phyloP scores from a whole-genome alignment of 108 stramenopile species.

The Cyclotella sp. region DNA sequence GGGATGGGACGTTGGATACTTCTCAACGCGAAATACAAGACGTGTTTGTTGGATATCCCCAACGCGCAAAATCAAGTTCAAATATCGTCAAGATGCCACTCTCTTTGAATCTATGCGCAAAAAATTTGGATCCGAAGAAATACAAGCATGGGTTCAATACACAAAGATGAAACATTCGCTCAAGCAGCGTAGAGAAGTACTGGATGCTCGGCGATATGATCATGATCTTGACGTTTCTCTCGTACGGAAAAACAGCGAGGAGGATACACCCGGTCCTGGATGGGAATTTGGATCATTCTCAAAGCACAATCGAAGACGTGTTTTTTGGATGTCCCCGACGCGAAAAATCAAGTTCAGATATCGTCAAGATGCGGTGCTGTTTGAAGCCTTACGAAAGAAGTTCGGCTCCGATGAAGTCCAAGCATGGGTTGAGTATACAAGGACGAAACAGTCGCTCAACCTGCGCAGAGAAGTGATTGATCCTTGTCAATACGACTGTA shows the following conservation, averaged over 20 bases:
- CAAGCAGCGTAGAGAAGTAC: background rate
- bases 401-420: constrained; percentile 10
- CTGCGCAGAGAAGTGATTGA: background rate
- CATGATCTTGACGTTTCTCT: background rate
- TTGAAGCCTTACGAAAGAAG: constrained; percentile 15
- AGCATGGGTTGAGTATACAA: constrained; percentile 26
- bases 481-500: background rate
- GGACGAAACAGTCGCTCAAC: background rate
- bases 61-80: constrained; percentile 13
- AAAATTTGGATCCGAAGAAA: constrained; percentile 4
- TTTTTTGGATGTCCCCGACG: constrained; percentile 7
- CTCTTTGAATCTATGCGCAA: constrained; percentile 10
- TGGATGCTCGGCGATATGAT: background rate
- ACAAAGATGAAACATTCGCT: background rate
- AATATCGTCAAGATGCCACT: background rate
- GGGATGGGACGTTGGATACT: background rate
- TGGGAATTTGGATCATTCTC: background rate
- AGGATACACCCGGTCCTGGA: background rate
- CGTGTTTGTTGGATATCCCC: constrained; percentile 11
- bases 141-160: constrained; percentile 22
- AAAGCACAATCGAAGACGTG: background rate
- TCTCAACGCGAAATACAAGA: background rate
- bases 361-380: background rate
- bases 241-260: background rate
- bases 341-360: constrained; percentile 13